A percentile compares a stretch with the other conserved stretches of the same genome.
phyloP scores from a whole-genome alignment of 495 filamentous ascomycete species.

The Pyronema omphalodes region DNA sequence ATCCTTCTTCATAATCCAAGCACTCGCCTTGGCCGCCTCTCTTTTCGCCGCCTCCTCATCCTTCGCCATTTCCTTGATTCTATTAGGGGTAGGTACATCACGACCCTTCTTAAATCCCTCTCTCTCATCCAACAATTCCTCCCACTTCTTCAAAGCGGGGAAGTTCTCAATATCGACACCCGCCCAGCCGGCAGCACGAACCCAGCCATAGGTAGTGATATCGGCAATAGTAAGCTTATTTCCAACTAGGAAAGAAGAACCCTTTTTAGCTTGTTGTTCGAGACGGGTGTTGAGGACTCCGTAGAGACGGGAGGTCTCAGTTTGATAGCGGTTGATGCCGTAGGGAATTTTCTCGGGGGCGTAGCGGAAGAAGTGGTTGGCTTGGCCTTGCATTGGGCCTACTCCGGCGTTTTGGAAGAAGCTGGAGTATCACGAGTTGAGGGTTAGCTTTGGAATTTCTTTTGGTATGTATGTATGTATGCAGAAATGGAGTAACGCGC shows the following conservation, averaged over 20 bases:
- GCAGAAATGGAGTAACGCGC: too few relatives aligned
- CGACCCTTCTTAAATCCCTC: conserved; percentile 58
- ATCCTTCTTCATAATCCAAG: conserved; percentile 49
- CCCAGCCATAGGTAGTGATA: conserved; percentile 65
- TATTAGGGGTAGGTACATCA: conserved; percentile 54
- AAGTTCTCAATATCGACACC: conserved; percentile 64
- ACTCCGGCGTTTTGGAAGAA: conserved; percentile 58
- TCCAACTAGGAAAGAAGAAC: conserved; percentile 52
- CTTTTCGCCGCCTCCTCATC: conserved; percentile 34
- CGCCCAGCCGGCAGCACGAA: conserved; percentile 41
- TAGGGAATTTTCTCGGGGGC: conserved; percentile 78
- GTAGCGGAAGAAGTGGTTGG: conserved; percentile 78
- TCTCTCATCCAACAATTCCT: conserved; percentile 42
- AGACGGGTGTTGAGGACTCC: conserved; percentile 60
- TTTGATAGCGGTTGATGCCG: conserved; percentile 62
- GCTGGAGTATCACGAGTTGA: too few relatives aligned
- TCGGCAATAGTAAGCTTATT: conserved; percentile 70
- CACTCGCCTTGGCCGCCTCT: conserved; percentile 20
- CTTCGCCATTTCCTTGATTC: conserved; percentile 34
- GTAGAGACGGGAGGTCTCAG: conserved; percentile 68
- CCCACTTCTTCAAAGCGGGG: conserved; percentile 48
- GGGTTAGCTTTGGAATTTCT: background rate
- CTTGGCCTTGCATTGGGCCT: conserved; percentile 85
- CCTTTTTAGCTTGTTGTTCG: conserved; percentile 25
- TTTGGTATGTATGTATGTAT: too few relatives aligned